These are phyloP conservation scores for Stramenopiles sp. DNA, from an alignment of 352 stramenopile genomes.

Conservation along the genomic window DNA sequence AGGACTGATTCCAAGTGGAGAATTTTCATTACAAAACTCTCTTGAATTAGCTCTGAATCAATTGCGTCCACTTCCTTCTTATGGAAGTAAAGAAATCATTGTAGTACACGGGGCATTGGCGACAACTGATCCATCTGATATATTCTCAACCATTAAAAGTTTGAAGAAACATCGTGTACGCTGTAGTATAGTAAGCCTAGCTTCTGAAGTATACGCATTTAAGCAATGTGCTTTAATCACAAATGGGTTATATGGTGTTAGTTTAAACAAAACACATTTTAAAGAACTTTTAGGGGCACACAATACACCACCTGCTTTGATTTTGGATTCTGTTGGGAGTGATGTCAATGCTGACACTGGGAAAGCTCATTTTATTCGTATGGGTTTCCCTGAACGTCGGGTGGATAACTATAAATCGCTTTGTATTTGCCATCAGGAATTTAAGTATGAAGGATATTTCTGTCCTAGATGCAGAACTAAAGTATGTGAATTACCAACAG, in stretches of 20 bases:
- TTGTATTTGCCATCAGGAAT: not conserved
- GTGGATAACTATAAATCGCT: not conserved
- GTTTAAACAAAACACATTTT: conserved; percentile 4
- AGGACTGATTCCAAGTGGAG: not conserved
- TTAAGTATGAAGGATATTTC: not conserved
- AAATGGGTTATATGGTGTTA: not conserved
- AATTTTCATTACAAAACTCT: conserved; percentile 8
- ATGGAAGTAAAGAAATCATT: not conserved
- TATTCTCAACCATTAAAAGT: not conserved
- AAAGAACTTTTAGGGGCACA: not conserved
- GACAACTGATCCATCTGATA: not conserved
- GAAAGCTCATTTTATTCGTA: not conserved
- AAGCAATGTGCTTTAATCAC: not conserved
- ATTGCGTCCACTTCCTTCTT: no score
- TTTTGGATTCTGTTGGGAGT: no score
- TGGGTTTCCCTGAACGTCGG: conserved; percentile 4
- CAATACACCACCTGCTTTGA: conserved; percentile 3
- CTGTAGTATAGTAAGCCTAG: not conserved
- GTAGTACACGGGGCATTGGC: conserved; percentile 8
- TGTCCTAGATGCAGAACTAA: conserved; percentile 5
- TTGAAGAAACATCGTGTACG: not conserved
- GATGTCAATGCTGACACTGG: no score
- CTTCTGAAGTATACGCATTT: conserved; percentile 9
- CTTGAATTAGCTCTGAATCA: conserved; percentile 6
- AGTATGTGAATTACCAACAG: not conserved